Conservation (phyloP, 495 filamentous ascomycete species). For the Daldinia bambusicola region DNA sequence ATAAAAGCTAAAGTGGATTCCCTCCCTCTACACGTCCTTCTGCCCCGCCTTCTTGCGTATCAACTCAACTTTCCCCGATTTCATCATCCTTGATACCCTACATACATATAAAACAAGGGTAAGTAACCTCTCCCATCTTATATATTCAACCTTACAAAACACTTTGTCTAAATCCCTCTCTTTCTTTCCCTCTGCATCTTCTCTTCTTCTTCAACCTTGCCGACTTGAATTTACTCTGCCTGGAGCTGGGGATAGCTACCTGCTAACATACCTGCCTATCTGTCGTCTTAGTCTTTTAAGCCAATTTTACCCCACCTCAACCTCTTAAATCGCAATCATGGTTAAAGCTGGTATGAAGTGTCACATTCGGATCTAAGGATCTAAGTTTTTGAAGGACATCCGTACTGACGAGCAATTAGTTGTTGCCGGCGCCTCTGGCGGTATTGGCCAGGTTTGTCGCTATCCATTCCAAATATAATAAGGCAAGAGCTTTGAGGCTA, state of each 20-base stretch:
- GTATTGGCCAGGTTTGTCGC: conserved; percentile 89
- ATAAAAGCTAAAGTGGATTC: conserved; percentile 41
- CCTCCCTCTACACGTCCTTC: not conserved
- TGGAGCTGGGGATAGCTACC: conserved; percentile 27
- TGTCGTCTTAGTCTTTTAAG: conserved; percentile 26
- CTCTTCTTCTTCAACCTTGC: conserved; percentile 1
- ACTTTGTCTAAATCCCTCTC: conserved; percentile 1
- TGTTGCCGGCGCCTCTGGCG: conserved; percentile 95
- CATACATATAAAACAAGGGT: conserved; percentile 33
- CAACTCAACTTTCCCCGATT: conserved; percentile 36
- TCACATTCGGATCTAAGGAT: conserved; percentile 1
- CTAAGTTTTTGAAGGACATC: not conserved
- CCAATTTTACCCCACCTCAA: conserved; percentile 39
- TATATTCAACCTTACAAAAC: conserved; percentile 23
- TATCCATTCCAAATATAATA: conserved; percentile 11
- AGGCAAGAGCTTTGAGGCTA: conserved; percentile 36
- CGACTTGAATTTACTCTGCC: conserved; percentile 24
- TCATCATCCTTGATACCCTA: conserved; percentile 24
- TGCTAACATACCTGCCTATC: conserved; percentile 35
- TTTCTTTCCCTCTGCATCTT: not conserved
- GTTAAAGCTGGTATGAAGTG: conserved; percentile 81
- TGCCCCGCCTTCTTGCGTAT: conserved; percentile 43
- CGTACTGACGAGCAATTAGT: conserved; percentile 63
- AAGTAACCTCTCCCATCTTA: conserved; percentile 42
- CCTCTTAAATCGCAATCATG: conserved; percentile 65